Conservation (phyloP, 495 filamentous ascomycete genomes). For the Penicillium parvum region DNA sequence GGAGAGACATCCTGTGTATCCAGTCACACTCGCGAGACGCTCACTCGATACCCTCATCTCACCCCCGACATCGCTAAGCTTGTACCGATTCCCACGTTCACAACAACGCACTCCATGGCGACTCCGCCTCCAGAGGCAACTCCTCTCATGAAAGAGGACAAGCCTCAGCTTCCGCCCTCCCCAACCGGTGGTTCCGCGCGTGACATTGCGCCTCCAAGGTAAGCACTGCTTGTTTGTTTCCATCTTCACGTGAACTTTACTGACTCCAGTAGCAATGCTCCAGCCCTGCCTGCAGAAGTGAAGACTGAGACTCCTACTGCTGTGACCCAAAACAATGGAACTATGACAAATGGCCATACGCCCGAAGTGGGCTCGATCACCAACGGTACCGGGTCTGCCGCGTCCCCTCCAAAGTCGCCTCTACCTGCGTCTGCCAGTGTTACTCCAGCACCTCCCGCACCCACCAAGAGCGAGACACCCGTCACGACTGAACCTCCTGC, state of each 20-base stretch:
- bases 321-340: slow-evolving; percentile 14
- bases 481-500: slow-evolving; percentile 3
- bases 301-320: slow-evolving; percentile 17
- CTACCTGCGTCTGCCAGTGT: slow-evolving; percentile 8
- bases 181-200: slow-evolving; percentile 35
- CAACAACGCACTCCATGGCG: slow-evolving; percentile 34
- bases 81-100: slow-evolving; percentile 15
- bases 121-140: slow-evolving; percentile 47
- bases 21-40: slow-evolving; percentile 13
- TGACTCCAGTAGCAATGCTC: slow-evolving; percentile 17
- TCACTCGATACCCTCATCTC: slow-evolving; percentile 9
- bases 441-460: slow-evolving; percentile 6
- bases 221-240: slow-evolving; percentile 10
- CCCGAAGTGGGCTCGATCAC: slow-evolving; percentile 16
- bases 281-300: slow-evolving; percentile 16
- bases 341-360: slow-evolving; percentile 31
- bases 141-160: slow-evolving; percentile 40
- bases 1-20: slow-evolving; percentile 14
- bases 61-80: slow-evolving; percentile 13
- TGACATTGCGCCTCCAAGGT: slow-evolving; percentile 28
- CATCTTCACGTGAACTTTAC: background rate
- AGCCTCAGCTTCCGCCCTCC: slow-evolving; percentile 43
- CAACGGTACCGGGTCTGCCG: slow-evolving; percentile 29
- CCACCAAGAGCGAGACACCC: slow-evolving; percentile 1
- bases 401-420: slow-evolving; percentile 36